These are phyloP conservation scores for Poa annua DNA, from an alignment of 176 grass and related monocot genomes.

Conservation along the genomic window DNA sequence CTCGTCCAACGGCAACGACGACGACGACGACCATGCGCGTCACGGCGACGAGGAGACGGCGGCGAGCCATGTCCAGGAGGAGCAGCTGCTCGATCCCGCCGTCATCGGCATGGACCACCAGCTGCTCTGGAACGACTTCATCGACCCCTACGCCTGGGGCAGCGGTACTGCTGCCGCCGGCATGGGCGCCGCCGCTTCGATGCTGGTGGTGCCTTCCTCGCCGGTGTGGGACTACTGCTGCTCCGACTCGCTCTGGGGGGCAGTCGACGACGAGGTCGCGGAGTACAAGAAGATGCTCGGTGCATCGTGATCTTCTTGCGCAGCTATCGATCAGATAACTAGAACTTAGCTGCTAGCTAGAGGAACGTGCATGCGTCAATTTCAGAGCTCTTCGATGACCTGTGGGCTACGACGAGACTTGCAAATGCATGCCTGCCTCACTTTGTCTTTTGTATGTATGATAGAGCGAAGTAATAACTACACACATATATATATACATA, in stretches of 20 bases:
- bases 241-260: conserved; percentile 61
- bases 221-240: conserved; percentile 58
- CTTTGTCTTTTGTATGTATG: neutral
- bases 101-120: neutral
- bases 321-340: neutral
- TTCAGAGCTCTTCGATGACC: neutral
- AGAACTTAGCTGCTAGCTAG: neutral
- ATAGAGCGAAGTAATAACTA: conserved; percentile 22
- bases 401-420: neutral
- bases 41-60: neutral
- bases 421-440: neutral
- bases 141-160: neutral
- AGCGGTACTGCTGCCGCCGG: neutral
- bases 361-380: conserved; percentile 6
- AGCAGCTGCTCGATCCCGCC: neutral
- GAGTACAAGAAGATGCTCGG: conserved; percentile 50
- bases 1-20: neutral
- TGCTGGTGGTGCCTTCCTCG: conserved; percentile 39
- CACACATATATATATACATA: neutral
- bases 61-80: neutral
- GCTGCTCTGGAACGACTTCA: conserved; percentile 4
- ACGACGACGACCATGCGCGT: neutral
- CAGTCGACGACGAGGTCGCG: conserved; percentile 44
- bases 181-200: neutral
- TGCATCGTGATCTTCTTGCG: conserved; percentile 29